Evolutionary conservation across 140 eudicot species (phyloP).

Genomic region (Ambrosia hybrid): DNA sequence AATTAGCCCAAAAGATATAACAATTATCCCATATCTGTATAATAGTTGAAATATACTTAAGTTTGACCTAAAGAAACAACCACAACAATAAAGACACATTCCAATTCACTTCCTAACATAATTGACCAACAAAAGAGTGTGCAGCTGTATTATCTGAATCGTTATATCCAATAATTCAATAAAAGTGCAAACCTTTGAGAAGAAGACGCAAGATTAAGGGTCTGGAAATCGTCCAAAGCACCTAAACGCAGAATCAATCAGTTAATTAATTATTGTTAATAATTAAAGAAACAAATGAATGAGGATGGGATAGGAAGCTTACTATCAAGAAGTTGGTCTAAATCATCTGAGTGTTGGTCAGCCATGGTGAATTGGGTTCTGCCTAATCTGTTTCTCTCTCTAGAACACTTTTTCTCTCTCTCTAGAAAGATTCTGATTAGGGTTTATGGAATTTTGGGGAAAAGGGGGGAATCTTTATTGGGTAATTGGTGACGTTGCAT

Average conservation of each 20-base stretch:
- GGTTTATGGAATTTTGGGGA: too few species aligned
- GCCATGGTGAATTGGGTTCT: constrained; percentile 36
- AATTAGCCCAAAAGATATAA: background rate
- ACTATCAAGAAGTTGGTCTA: constrained; percentile 93
- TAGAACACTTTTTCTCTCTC: background rate
- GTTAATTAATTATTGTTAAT: background rate
- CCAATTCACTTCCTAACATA: constrained; percentile 18
- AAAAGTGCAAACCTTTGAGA: constrained; percentile 59
- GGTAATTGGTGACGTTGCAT: too few species aligned
- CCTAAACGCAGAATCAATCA: constrained; percentile 42
- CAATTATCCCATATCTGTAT: background rate
- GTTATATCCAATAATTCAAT: background rate
- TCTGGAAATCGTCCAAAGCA: constrained; percentile 95
- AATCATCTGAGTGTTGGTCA: constrained; percentile 56
- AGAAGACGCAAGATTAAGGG: constrained; percentile 65
- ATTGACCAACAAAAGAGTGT: background rate
- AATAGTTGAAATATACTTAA: background rate
- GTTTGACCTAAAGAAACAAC: constrained; percentile 10
- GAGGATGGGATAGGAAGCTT: constrained; percentile 27
- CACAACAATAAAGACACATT: background rate
- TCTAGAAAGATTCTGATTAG: constrained; percentile 12
- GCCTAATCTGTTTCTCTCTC: background rate
- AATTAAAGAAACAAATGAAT: background rate
- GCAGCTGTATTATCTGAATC: background rate
- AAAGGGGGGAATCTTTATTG: too few species aligned